Evolutionary conservation across 2,329 filamentous ascomycete genomes (phyloP).

Genomic region (Xylaria sp.): DNA sequence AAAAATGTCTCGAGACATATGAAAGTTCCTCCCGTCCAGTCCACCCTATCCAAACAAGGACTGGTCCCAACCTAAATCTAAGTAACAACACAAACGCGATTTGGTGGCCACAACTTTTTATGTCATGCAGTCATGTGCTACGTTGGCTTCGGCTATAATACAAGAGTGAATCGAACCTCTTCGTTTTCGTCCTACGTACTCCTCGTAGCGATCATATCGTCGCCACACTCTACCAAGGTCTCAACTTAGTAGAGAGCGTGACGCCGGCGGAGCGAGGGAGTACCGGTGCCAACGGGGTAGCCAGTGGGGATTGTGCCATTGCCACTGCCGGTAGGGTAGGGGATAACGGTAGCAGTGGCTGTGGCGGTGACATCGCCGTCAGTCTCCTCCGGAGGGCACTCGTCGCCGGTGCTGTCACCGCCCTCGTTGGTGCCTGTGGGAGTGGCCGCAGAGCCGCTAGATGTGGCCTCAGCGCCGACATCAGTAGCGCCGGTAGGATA

Average conservation of each 20-base stretch:
- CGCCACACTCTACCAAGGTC: neutral
- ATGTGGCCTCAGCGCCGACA: constrained; percentile 24
- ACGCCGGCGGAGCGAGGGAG: constrained; percentile 19
- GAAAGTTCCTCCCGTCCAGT: constrained; percentile 15
- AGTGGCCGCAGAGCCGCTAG: constrained; percentile 14
- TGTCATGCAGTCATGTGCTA: constrained; percentile 29
- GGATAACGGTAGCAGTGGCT: constrained; percentile 49
- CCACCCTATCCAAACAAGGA: constrained; percentile 23
- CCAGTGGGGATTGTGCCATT: constrained; percentile 43
- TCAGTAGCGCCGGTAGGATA: constrained; percentile 30
- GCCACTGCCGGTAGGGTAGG: constrained; percentile 53
- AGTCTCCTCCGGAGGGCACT: constrained; percentile 6
- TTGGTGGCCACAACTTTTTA: constrained; percentile 22
- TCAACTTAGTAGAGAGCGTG: constrained; percentile 35
- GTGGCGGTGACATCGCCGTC: constrained; percentile 50
- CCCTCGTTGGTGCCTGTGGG: constrained; percentile 20
- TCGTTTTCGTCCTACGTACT: neutral
- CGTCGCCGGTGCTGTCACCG: constrained; percentile 2
- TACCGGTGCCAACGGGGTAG: constrained; percentile 49
- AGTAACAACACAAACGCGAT: constrained; percentile 22
- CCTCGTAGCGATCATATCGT: neutral
- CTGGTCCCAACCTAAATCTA: constrained; percentile 23
- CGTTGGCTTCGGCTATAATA: constrained; percentile 28
- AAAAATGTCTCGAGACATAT: constrained; percentile 11
- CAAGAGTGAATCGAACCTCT: constrained; percentile 26